Base-by-base conservation (phyloP, 2,329 filamentous ascomycete species). In the Colletotrichum sp. region DNA sequence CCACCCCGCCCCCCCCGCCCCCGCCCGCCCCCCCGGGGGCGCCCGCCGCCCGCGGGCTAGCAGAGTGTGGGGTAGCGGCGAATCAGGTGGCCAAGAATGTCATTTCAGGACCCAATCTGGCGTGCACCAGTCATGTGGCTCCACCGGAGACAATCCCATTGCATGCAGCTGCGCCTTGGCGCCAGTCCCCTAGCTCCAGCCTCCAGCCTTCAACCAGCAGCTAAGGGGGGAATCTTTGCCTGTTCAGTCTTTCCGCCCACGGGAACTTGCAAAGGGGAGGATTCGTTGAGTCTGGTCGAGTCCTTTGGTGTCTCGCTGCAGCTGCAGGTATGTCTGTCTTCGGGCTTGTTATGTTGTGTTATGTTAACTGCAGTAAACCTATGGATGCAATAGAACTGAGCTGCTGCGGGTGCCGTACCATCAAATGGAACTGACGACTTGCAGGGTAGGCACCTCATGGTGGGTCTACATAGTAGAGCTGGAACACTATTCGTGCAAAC, bases 11-110 rank as follows among this genome's bases (percentile, higher is more conserved):
- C n/a, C n/a, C n/a, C n/a, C n/a, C n/a, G n/a, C n/a, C n/a, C n/a
- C n/a, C n/a, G n/a, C n/a, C n/a, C n/a, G n/a, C n/a, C n/a, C n/a
- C n/a, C n/a, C n/a, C n/a, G n/a, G n/a, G n/a, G n/a, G n/a, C n/a
- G n/a, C n/a, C n/a, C n/a, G n/a, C n/a, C n/a, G n/a, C n/a, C n/a
- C n/a, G n/a, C 36, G 32, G 55, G 34, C 55, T 57, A 72, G 73
- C 73, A 74, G 63, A 67, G 59, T 75, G 76, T 78, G 76, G 78
- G 78, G 77, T 79, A 78, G 65, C 71, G 52, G 75, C 77, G 67
- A 78, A 78, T 78, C 74, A 78, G 65, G 30, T 66, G 63, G 64
- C 16, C 69, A 68, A 68, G 68, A 75, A 71, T 71, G 77, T 65
- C 67, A 74, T 76, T 66, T 65, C 26, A 68, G 55, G 39, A 59